phyloP scores from a whole-genome alignment of 768 basidiomycete species.

The Suillus brevipes region DNA sequence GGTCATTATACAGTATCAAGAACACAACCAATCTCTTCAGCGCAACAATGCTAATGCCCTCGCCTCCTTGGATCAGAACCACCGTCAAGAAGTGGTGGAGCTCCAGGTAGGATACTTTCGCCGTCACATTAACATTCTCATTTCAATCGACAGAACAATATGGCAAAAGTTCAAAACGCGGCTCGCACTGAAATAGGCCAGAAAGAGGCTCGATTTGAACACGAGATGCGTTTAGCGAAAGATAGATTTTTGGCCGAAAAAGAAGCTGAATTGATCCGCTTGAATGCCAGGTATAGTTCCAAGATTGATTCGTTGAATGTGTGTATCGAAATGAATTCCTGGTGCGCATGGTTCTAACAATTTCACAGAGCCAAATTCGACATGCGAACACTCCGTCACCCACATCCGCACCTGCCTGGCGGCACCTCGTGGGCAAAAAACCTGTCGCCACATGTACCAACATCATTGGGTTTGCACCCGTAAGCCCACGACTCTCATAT shows the following conservation, averaged over 20 bases:
- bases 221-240: not conserved
- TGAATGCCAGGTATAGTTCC: not conserved
- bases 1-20: not conserved
- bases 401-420: not conserved
- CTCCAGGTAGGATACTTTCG: not conserved
- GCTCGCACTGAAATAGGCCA: not conserved
- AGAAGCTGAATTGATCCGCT: not conserved
- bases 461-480: not conserved
- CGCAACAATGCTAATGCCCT: not conserved
- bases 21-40: not conserved
- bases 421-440: not conserved
- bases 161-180: not conserved
- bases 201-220: not conserved
- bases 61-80: not conserved
- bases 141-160: not conserved
- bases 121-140: not conserved
- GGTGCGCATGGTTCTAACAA: not conserved
- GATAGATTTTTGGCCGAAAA: not conserved
- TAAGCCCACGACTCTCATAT: not conserved
- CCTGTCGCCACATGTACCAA: not conserved
- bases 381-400: not conserved
- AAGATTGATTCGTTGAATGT: not conserved
- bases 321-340: not conserved
- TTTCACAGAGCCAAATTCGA: not conserved
- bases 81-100: not conserved